Evolutionary conservation across 176 grass and related monocot genomes (phyloP), one percentile per base, ranked within the genome.

Genomic region (Cymbopogon citratus): DNA sequence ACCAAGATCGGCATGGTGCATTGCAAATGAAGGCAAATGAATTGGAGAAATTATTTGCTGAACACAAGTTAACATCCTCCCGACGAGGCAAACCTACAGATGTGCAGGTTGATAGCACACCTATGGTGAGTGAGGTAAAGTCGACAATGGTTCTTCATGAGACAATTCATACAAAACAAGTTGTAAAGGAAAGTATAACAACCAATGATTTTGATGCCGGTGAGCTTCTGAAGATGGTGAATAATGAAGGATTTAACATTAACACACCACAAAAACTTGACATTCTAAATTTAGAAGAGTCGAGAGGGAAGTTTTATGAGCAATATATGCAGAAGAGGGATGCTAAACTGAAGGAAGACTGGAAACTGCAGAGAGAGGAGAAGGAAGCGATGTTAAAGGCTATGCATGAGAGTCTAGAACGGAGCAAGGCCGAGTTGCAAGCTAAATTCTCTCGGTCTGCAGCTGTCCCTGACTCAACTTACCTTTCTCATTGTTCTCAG

Each of bases 221-320:
- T 84, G 87, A 92, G 41, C 84, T 90, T 87, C 74, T 92, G 82
- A 94, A 92, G 90, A 94, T 92, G 84, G 90, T 87, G 85, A 82
- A 85, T 41, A 84, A 75, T 51, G 65, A 89, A 78, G 87, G 82
- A 51, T 82, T 82, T 82, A 79, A 23, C 70, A 41, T 78, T 63
- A 89, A 35, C 69, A 33, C 76, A 84, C 79, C 84, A 62, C 83
- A 92, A 74, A 89, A 94, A 29, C 71, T 76, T 74, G 83, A 79
- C 66, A 89, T 88, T 62, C 79, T 91, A 34, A 93, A 88, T 80
- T 56, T 90, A 48, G 90, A 98, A 80, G 95, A 98, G 65, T 89
- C 87, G 5, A 91, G 88, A 88, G 95, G 95, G 88, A 98, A 93
- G 45, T 98, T 90, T 29, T 98, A 98, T 86, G 92, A 98, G 25